phyloP scores from a whole-genome alignment of 768 basidiomycete genomes.

The Amanita inopinata region DNA sequence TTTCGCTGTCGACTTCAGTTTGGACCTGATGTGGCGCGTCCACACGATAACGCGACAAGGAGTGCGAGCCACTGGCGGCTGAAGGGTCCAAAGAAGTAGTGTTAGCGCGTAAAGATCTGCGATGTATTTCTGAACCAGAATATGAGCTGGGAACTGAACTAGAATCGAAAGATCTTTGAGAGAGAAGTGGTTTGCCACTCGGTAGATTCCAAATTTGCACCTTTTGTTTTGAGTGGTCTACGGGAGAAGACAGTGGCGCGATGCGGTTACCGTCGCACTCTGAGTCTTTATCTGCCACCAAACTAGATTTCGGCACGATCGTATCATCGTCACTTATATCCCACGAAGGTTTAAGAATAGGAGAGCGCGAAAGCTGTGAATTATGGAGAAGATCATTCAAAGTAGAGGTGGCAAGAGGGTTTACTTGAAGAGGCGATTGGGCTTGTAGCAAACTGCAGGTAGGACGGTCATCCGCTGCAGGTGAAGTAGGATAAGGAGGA shows the following conservation, averaged over 20 bases:
- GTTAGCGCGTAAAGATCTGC: not conserved
- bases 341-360: too few relatives aligned
- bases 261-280: too few relatives aligned
- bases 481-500: not conserved
- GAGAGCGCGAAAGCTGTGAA: too few relatives aligned
- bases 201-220: not conserved
- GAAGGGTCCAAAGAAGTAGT: too few relatives aligned
- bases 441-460: too few relatives aligned
- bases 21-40: slow-evolving; percentile 69
- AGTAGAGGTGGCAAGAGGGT: not conserved
- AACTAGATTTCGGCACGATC: too few relatives aligned
- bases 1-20: slow-evolving; percentile 66
- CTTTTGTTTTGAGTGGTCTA: too few relatives aligned
- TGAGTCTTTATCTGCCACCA: too few relatives aligned
- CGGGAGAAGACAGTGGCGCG: too few relatives aligned
- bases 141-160: not conserved
- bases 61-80: slow-evolving; percentile 31
- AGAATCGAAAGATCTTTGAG: not conserved
- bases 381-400: too few relatives aligned
- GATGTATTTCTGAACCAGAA: not conserved
- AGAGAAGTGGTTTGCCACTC: not conserved
- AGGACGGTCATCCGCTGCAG: not conserved
- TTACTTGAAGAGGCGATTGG: not conserved
- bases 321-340: too few relatives aligned
- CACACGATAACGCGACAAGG: slow-evolving; percentile 47